A percentile compares a stretch with the other conserved stretches of the same genome.
These are phyloP conservation scores for Penicilliopsis zonata DNA, from an alignment of 495 filamentous ascomycete genomes.

Conservation along the genomic window DNA sequence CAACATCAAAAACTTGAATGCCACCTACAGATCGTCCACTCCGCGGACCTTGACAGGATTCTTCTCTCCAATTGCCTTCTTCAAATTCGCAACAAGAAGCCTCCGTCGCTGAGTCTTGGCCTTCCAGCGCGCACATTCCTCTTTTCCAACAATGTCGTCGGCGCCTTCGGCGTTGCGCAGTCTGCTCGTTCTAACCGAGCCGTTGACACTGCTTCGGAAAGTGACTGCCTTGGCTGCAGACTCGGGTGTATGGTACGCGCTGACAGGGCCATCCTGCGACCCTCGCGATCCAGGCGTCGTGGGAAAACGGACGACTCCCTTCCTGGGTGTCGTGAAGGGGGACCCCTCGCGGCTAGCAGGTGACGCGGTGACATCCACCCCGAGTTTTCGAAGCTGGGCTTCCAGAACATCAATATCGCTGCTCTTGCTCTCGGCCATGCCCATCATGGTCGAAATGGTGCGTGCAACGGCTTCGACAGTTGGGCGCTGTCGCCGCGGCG, in stretches of 20 bases:
- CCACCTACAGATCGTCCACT: conserved; percentile 21
- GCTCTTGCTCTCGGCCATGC: conserved; percentile 77
- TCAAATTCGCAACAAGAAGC: conserved; percentile 35
- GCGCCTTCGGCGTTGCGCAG: conserved; percentile 26
- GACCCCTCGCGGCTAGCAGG: conserved; percentile 40
- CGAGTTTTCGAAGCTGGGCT: conserved; percentile 63
- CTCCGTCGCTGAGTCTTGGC: conserved; percentile 42
- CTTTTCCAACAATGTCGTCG: conserved; percentile 26
- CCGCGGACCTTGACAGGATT: conserved; percentile 21
- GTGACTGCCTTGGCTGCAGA: conserved; percentile 26
- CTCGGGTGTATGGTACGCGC: conserved; percentile 45
- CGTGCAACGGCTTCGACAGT: conserved; percentile 85
- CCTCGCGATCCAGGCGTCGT: conserved; percentile 27
- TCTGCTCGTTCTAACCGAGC: conserved; percentile 30
- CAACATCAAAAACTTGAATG: conserved; percentile 2
- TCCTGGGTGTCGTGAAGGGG: conserved; percentile 51
- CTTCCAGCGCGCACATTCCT: conserved; percentile 48
- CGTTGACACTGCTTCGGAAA: conserved; percentile 35
- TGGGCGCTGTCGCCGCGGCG: conserved; percentile 36
- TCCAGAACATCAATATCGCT: conserved; percentile 85
- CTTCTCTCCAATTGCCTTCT: conserved; percentile 26
- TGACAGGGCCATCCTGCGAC: conserved; percentile 23
- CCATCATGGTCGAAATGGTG: conserved; percentile 86
- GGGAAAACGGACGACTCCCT: conserved; percentile 21
- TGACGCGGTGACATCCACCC: conserved; percentile 39